A percentile compares a stretch with the other conserved stretches of the same genome.
These are phyloP conservation scores for Pochonia chlamydosporia DNA, from an alignment of 2,329 filamentous ascomycete species.

Conservation along the genomic window DNA sequence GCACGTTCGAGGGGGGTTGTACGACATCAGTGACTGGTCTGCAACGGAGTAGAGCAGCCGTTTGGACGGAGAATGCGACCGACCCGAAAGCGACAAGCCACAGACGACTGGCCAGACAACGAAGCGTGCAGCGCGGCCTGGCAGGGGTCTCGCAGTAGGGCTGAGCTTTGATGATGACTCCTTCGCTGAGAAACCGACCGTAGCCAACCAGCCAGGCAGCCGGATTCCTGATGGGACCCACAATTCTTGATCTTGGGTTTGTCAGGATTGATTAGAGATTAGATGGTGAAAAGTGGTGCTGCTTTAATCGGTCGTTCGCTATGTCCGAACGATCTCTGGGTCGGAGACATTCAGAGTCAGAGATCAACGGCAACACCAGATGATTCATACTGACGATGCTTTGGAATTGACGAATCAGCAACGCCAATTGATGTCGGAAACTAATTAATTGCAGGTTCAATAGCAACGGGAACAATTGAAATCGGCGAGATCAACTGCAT, in stretches of 20 bases:
- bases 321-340: neutral
- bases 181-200: neutral
- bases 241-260: no score
- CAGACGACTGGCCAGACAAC: neutral
- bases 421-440: neutral
- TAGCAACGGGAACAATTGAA: no score
- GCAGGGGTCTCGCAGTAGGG: constrained; percentile 2
- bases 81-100: constrained; percentile 1
- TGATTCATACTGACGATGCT: neutral
- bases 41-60: no score
- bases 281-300: neutral
- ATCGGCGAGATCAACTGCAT: no score
- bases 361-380: no score
- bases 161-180: constrained; percentile 9
- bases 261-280: no score
- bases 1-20: no score
- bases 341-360: no score
- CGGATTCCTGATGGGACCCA: neutral
- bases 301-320: neutral
- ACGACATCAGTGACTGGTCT: no score
- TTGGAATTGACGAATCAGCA: neutral
- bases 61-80: constrained; percentile 2
- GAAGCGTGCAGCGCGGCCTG: neutral
- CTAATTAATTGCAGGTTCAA: neutral
- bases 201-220: neutral